Base-by-base conservation (phyloP, 768 basidiomycete genomes). In the Mrakia gelida region DNA sequence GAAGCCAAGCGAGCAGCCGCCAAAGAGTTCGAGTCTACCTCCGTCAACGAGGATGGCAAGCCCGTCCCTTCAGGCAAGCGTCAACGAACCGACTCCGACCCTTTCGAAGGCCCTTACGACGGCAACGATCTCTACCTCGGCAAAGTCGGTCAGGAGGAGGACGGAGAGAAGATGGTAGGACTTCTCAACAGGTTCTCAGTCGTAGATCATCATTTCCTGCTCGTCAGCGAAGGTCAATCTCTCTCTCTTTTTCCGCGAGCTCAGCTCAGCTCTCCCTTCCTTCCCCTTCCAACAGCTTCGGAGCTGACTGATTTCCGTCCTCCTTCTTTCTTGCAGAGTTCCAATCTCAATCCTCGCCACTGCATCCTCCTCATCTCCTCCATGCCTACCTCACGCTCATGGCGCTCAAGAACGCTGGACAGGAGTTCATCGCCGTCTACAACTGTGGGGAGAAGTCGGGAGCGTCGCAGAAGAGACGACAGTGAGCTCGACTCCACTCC, bases 71-170 rank as follows among this genome's bases (percentile, higher is more conserved):
- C 34, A 38, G 38, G 26, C 59, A 71, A 73, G 34, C 52, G 72
- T 1, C 72, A 59, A 26, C 32, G 34, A 26, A 21, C 52, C 34
- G 45, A 45, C 45, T 28, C 71, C 41, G 78, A 79, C 62, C 78
- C 78, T 0, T 79, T 79, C 71, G 78, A 79, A 30, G 78, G 74
- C 28, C 78, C 78, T n/a, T 79, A 70, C 73, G 71, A 77, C 26
- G 38, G 49, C 0, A 54, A 30, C 71, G 78, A 79, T 41, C 73
- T 79, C 54, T 52, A 71, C 52, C 28, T 79, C 23, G 78, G 78
- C 30, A 75, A 75, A 32, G 68, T 79, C 49, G 78, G 74, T 2
- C 78, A 79, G 74, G 74, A 72, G 45, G 74, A 79, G n/a, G 78
- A 74, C 9, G 78, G 62, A 34, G 78, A 75, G 52, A 75, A 75